phyloP scores from a whole-genome alignment of 2,329 filamentous ascomycete species.

The Gaeumannomyces tritici region DNA sequence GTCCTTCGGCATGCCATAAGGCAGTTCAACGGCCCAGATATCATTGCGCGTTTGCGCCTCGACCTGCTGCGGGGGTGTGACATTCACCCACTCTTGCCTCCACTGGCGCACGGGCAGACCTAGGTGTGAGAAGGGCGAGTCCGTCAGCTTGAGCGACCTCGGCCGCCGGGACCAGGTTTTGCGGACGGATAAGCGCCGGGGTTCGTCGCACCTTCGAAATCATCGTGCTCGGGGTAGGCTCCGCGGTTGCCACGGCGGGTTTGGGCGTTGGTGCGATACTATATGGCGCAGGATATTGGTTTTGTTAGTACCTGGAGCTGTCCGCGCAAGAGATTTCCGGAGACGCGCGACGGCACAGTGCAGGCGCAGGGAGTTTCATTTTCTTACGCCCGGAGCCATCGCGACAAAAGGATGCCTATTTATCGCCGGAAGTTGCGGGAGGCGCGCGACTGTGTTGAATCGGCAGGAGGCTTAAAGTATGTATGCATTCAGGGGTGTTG shows the following conservation, averaged over 20 bases:
- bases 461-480: background rate
- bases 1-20: slow-evolving; percentile 77
- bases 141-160: background rate
- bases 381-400: background rate
- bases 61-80: slow-evolving; percentile 55
- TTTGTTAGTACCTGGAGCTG: background rate
- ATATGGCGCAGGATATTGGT: background rate
- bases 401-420: background rate
- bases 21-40: slow-evolving; percentile 66
- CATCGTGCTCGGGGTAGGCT: slow-evolving; percentile 50
- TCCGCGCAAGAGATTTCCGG: background rate
- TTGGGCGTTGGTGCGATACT: slow-evolving; percentile 20
- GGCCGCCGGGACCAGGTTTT: background rate
- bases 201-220: slow-evolving; percentile 42
- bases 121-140: slow-evolving; percentile 22
- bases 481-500: background rate
- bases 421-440: background rate
- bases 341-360: background rate
- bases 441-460: background rate
- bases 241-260: slow-evolving; percentile 48
- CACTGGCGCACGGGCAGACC: slow-evolving; percentile 88
- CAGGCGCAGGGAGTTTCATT: background rate
- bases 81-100: slow-evolving; percentile 60
- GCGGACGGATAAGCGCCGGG: background rate
- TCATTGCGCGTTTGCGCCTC: slow-evolving; percentile 56